A percentile compares a stretch with the other conserved stretches of the same genome.
Conservation (phyloP, 768 basidiomycete genomes). For the Phlebiopsis gigantea region DNA sequence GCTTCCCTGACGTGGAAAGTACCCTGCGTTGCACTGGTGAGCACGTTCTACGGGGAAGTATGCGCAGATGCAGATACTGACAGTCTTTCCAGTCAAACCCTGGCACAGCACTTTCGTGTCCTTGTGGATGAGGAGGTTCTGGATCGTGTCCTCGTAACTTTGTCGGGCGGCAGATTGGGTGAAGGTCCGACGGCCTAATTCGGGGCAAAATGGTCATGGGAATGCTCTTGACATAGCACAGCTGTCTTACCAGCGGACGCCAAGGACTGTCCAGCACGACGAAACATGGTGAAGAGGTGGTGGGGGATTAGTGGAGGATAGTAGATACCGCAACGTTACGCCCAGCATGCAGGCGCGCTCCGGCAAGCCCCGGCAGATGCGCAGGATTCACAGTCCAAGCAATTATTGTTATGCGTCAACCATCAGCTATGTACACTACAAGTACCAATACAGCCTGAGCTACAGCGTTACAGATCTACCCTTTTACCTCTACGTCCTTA, state of each 20-base stretch:
- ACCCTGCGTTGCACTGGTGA: conserved; percentile 43
- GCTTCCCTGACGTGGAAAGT: conserved; percentile 97
- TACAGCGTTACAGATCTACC: conserved; percentile 6
- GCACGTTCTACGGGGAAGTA: background rate
- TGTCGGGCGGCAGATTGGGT: conserved; percentile 68
- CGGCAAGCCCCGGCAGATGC: conserved; percentile 7
- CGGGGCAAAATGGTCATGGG: background rate
- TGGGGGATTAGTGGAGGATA: conserved; percentile 4
- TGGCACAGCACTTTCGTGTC: conserved; percentile 93
- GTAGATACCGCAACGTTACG: conserved; percentile 2
- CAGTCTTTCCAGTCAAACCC: conserved; percentile 94
- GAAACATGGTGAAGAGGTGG: conserved; percentile 40
- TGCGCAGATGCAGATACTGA: conserved; percentile 27
- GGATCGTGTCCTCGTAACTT: conserved; percentile 84
- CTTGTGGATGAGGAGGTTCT: conserved; percentile 88
- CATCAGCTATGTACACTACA: conserved; percentile 1
- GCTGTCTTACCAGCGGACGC: conserved; percentile 38
- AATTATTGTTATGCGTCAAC: background rate
- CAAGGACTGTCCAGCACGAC: conserved; percentile 55
- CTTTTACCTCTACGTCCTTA: conserved; percentile 12
- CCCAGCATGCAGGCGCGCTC: conserved; percentile 7
- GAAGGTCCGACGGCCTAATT: conserved; percentile 67
- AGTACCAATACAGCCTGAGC: background rate
- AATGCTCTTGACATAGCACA: background rate
- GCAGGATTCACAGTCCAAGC: background rate